Percentiles rank a stretch among this genome's conserved stretches.
Evolutionary conservation across 75 land plant genomes (phyloP).

Genomic region (Azolla pinnata): DNA sequence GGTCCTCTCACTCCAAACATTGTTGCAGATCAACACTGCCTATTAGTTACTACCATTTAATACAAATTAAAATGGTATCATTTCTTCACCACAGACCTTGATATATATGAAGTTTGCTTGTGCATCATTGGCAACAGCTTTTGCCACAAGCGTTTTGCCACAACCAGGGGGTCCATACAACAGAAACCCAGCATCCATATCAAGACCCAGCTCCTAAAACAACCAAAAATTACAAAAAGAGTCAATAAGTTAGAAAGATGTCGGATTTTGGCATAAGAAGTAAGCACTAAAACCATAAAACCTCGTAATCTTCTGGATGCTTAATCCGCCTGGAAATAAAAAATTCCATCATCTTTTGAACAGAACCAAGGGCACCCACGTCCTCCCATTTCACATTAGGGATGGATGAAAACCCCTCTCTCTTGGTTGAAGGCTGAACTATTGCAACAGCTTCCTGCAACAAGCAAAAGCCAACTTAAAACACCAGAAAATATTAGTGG

Average conservation of each 20-base stretch:
- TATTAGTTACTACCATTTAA: no score
- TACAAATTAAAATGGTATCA: no score
- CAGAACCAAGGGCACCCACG: constrained; percentile 70
- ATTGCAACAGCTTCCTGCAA: constrained; percentile 54
- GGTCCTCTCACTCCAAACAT: no score
- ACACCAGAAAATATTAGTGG: no score
- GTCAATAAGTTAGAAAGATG: neutral
- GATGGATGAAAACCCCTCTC: constrained; percentile 87
- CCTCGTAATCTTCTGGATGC: constrained; percentile 79
- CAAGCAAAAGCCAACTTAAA: no score
- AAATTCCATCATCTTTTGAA: constrained; percentile 62
- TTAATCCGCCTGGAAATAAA: constrained; percentile 62
- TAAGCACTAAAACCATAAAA: constrained; percentile 10
- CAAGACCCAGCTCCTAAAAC: constrained; percentile 63
- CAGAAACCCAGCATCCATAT: constrained; percentile 71
- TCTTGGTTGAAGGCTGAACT: constrained; percentile 66
- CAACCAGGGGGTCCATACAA: constrained; percentile 98
- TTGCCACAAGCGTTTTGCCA: constrained; percentile 95
- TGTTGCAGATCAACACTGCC: no score
- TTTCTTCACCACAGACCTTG: constrained; percentile 70
- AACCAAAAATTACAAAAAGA: neutral
- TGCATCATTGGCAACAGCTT: constrained; percentile 94
- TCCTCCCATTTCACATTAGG: constrained; percentile 92
- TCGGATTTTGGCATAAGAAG: neutral
- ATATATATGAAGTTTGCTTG: constrained; percentile 93